Base-by-base conservation (phyloP, 257 asterid species). In the Solanum commersonii region DNA sequence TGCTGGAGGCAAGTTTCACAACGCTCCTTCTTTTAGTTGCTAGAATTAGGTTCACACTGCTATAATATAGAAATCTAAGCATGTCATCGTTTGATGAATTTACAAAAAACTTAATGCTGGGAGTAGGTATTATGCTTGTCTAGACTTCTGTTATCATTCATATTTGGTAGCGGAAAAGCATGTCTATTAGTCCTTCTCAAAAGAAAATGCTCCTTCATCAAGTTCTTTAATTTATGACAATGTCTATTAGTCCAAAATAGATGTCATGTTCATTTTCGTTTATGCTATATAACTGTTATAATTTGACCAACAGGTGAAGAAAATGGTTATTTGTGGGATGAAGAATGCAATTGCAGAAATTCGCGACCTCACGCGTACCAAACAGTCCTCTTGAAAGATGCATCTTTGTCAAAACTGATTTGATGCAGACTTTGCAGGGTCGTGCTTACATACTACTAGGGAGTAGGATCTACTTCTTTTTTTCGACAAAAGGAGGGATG, bases 271-370 rank as follows among this genome's bases (percentile, higher is more conserved):
- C 35, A 60, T 10, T 81, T 46, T 16, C 10, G 40, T 9, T 37
- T 81, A 46, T 18, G 40, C 8, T 29, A 27, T 76, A 22, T 77
- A 87, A 12, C 76, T 83, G 34, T 37, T 33, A 81, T 89, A 88
- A 87, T 74, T 52, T 78, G 77, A 85, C 63, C 68, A 9, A 25
- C 96, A 97, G 99, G 98, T 97, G 90, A 94, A 92, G 90, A 95
- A 93, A 91, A 97, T 97, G 98, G 93, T 94, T 77, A 88, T 94
- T 12, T 90, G 87, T 87, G 96, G 98, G 84, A 91, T 95, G 84
- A 93, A 88, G 78, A 89, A 93, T 59, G 99, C 99, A 42, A 87
- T 96, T 65, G 94, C 92, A 65, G 97, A 96, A 86, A 87, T 97
- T 83, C 89, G 89, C 79, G 88, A 90, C 68, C 92, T 91, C 29